Conservation (phyloP, 352 stramenopile species). For the Phytopythium sindhum region DNA sequence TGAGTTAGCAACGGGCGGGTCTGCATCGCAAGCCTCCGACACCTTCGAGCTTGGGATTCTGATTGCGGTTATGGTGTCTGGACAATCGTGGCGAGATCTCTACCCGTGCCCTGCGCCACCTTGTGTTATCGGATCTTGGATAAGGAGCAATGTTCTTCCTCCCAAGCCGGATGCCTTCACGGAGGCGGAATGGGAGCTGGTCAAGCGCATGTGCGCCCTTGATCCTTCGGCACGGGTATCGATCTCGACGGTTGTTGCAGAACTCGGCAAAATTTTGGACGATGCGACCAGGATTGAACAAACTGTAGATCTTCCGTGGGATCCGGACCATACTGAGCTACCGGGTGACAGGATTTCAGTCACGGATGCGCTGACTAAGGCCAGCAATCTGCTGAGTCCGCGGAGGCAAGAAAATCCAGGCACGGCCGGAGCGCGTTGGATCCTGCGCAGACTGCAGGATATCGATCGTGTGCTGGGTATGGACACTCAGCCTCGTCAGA, state of each 20-base stretch:
- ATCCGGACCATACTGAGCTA: not conserved
- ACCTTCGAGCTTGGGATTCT: not conserved
- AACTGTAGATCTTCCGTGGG: not conserved
- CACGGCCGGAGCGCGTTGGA: not conserved
- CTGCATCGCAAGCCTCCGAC: not conserved
- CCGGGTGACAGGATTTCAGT: not conserved
- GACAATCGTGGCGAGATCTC: not conserved
- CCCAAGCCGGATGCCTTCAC: not conserved
- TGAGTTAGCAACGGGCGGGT: not conserved
- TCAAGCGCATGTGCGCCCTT: constrained; percentile 3
- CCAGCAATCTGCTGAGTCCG: not conserved
- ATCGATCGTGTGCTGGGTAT: not conserved
- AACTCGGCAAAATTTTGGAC: not conserved
- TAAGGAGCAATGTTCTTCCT: not conserved
- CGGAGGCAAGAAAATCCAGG: not conserved
- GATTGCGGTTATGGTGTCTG: not conserved
- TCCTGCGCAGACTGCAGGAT: not conserved
- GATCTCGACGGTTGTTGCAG: constrained; percentile 1
- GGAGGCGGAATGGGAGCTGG: not conserved
- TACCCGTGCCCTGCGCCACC: not conserved
- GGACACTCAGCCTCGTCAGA: not conserved
- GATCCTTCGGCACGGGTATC: not conserved
- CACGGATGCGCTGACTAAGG: not conserved
- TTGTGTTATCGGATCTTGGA: not conserved
- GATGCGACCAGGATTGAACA: not conserved